phyloP scores from a whole-genome alignment of 495 filamentous ascomycete genomes.

The Xylaria curta region DNA sequence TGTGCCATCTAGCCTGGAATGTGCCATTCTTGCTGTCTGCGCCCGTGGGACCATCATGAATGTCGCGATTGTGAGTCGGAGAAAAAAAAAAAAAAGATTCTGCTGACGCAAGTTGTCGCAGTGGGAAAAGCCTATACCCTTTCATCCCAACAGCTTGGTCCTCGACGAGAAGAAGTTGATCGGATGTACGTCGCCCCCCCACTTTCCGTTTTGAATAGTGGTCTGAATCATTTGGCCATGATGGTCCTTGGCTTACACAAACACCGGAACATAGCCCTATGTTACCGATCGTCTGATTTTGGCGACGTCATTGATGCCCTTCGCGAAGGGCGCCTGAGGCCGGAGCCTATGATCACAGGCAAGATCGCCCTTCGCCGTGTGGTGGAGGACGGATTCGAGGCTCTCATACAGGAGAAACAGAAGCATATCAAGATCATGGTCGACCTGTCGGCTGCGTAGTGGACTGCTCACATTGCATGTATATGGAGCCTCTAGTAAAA shows the following conservation, averaged over 20 bases:
- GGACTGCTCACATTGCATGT: not conserved
- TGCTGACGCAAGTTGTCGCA: not conserved
- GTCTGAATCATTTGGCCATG: not conserved
- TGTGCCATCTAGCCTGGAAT: constrained; percentile 57
- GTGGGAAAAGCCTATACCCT: constrained; percentile 60
- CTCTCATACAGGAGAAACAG: constrained; percentile 62
- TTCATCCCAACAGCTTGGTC: constrained; percentile 57
- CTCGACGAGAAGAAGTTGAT: constrained; percentile 55
- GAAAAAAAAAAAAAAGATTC: not conserved
- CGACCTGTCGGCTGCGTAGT: constrained; percentile 32
- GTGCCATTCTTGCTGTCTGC: constrained; percentile 55
- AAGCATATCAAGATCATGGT: constrained; percentile 65
- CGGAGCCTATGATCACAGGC: constrained; percentile 65
- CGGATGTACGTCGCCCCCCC: constrained; percentile 30
- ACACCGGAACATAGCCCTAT: not conserved
- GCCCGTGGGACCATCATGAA: constrained; percentile 65
- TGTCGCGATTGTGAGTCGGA: constrained; percentile 53
- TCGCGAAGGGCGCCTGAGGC: constrained; percentile 56
- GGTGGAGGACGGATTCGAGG: constrained; percentile 63
- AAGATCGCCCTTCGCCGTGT: constrained; percentile 60
- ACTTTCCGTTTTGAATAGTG: not conserved
- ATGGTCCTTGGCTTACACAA: not conserved
- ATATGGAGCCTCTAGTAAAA: not conserved
- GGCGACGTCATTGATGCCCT: constrained; percentile 61
- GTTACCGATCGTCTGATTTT: constrained; percentile 57